A percentile compares a stretch with the other conserved stretches of the same genome.
Conservation (phyloP, 2,329 filamentous ascomycete species). For the Aspergillus puulaauensis region DNA sequence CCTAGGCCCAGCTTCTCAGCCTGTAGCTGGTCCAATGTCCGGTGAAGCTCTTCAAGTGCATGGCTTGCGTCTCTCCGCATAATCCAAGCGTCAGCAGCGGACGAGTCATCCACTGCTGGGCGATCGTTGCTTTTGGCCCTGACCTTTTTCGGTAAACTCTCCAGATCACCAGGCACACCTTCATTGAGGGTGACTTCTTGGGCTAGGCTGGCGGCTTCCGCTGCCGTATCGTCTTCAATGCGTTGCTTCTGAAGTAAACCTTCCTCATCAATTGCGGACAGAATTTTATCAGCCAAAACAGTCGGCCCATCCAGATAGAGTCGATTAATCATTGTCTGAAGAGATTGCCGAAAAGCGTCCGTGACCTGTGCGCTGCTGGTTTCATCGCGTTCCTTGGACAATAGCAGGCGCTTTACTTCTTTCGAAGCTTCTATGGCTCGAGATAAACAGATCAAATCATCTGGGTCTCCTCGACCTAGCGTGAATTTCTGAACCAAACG, state of each 20-base stretch:
- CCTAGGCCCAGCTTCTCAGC: slow-evolving; percentile 62
- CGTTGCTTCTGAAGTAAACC: slow-evolving; percentile 79
- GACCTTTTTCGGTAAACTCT: slow-evolving; percentile 55
- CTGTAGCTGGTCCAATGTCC: slow-evolving; percentile 60
- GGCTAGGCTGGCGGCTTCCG: slow-evolving; percentile 70
- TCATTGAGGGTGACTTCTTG: slow-evolving; percentile 69
- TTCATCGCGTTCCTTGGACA: slow-evolving; percentile 20
- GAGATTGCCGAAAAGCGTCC: slow-evolving; percentile 22
- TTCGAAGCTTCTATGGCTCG: slow-evolving; percentile 75
- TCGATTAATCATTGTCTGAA: slow-evolving; percentile 32
- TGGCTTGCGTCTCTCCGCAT: slow-evolving; percentile 67
- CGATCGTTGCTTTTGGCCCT: slow-evolving; percentile 29
- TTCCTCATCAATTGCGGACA: slow-evolving; percentile 85
- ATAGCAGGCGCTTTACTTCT: slow-evolving; percentile 53
- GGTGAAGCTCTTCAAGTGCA: slow-evolving; percentile 66
- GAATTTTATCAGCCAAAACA: slow-evolving; percentile 69
- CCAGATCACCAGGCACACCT: slow-evolving; percentile 58
- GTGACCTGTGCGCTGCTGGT: slow-evolving; percentile 22
- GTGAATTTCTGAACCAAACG: slow-evolving; percentile 93
- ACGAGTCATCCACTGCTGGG: slow-evolving; percentile 33
- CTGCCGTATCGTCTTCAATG: slow-evolving; percentile 69
- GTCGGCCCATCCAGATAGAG: slow-evolving; percentile 61
- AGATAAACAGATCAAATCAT: slow-evolving; percentile 82
- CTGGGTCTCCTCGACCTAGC: slow-evolving; percentile 83
- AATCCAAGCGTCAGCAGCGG: slow-evolving; percentile 58